Base-by-base conservation (phyloP, 192 early-diverging fungal genomes). In the Rhizophagus clarus region DNA sequence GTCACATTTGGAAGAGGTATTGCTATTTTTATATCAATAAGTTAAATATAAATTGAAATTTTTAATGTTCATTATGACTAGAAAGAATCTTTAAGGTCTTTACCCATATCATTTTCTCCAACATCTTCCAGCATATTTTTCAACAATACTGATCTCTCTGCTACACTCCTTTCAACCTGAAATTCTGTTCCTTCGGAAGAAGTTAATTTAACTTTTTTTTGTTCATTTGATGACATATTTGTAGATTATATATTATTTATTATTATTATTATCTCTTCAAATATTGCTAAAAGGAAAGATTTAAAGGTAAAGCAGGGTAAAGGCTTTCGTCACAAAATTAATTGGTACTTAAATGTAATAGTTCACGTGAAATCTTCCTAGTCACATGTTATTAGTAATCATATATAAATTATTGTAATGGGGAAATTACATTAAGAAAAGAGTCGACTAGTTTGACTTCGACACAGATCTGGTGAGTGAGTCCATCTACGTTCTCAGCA, bases 1-100 rank as follows among this genome's bases (percentile, higher is more conserved):
- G 93, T 93, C 37, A 98, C 95, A 83, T 96, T 96, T 29, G 97
- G 95, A 12, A 98, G 87, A 1, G 97, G 97, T 22, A 98, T 94
- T 28, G 93, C 88, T 87, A 79, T 31, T 14, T 26, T 40, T 40
- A 70, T 45, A 14, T 12, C 12, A 60, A 42, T n/a, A 40, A 24
- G 20, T 26, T 60, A 8, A 34, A 22, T 1, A 15, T 12, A 20
- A 37, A 12, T 12, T 45, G 11, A 8, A 40, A 40, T 40, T 40
- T 40, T 40, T 45, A 12, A 45, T 45, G 42, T 45, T 12, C 11
- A 2, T 11, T 45, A 45, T 12, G 4, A 45, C 11, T 12, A 45
- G 37, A 45, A 45, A 45, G 42, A 45, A 45, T 45, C 12, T 45
- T 45, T 10, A 45, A 45, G 12, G 0, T 28, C 64, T 31, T n/a